Conservation (phyloP, 2,329 filamentous ascomycete genomes). For the Hymenoscyphus linearis region DNA sequence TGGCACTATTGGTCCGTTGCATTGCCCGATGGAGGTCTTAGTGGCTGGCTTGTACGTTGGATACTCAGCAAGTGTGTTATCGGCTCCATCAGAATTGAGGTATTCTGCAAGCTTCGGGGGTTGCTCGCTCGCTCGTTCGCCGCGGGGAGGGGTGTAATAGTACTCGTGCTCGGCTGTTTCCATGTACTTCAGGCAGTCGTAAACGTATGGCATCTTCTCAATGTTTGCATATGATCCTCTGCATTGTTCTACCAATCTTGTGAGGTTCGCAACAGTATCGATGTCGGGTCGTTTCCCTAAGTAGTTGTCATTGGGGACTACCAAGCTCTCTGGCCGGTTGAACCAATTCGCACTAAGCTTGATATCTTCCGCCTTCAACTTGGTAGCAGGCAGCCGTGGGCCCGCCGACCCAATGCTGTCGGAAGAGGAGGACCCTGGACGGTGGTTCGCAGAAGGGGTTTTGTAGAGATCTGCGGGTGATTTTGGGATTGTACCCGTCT, state of each 20-base stretch:
- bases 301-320: slow-evolving; percentile 46
- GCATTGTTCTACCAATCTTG: slow-evolving; percentile 47
- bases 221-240: slow-evolving; percentile 46
- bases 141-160: slow-evolving; percentile 39
- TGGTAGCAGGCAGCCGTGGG: slow-evolving; percentile 15
- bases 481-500: slow-evolving; percentile 26
- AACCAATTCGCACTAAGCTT: slow-evolving; percentile 49
- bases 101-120: slow-evolving; percentile 30
- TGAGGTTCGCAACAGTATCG: slow-evolving; percentile 48
- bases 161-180: slow-evolving; percentile 44
- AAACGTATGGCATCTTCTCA: slow-evolving; percentile 50
- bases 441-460: slow-evolving; percentile 11
- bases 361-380: slow-evolving; percentile 37
- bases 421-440: slow-evolving; percentile 16
- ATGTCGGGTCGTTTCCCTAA: slow-evolving; percentile 45
- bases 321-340: slow-evolving; percentile 46
- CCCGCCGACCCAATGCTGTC: slow-evolving; percentile 11
- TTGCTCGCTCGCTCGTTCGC: slow-evolving; percentile 31
- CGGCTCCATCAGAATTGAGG: slow-evolving; percentile 32
- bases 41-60: slow-evolving; percentile 35
- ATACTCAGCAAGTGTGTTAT: slow-evolving; percentile 30
- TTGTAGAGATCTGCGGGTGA: slow-evolving; percentile 26
- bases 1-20: slow-evolving; percentile 49
- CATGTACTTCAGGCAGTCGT: slow-evolving; percentile 47
- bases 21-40: slow-evolving; percentile 41